These are phyloP conservation scores for Nannochloris sp. DNA, from an alignment of 139 green algal genomes.

Conservation along the genomic window DNA sequence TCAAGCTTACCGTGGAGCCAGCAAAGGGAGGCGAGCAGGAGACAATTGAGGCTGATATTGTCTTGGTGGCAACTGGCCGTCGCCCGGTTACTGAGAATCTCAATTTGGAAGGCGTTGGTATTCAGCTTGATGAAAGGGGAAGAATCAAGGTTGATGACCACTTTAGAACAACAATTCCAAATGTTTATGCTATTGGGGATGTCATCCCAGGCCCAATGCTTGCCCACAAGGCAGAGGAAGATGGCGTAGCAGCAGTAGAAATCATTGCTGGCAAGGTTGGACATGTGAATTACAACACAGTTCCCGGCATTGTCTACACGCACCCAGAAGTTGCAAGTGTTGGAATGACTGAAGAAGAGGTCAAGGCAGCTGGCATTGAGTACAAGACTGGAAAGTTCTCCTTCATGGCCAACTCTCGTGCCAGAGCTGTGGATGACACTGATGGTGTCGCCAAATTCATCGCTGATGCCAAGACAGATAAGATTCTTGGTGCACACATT, in stretches of 20 bases:
- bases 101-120: slow-evolving; percentile 77
- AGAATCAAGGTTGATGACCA: slow-evolving; percentile 69
- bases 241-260: slow-evolving; percentile 93
- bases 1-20: slow-evolving; percentile 56
- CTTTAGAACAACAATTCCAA: slow-evolving; percentile 53
- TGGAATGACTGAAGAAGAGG: slow-evolving; percentile 75
- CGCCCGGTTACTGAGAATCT: slow-evolving; percentile 63
- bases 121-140: slow-evolving; percentile 67
- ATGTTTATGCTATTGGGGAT: slow-evolving; percentile 90
- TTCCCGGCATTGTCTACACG: slow-evolving; percentile 98
- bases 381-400: slow-evolving; percentile 92
- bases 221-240: slow-evolving; percentile 99
- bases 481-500: slow-evolving; percentile 95
- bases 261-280: slow-evolving; percentile 80
- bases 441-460: slow-evolving; percentile 95
- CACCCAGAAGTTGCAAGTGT: slow-evolving; percentile 80
- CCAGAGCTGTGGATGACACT: slow-evolving; percentile 75
- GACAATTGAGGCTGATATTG: slow-evolving; percentile 73
- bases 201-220: slow-evolving; percentile 92
- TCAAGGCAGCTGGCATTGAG: slow-evolving; percentile 55
- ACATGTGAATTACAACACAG: slow-evolving; percentile 96
- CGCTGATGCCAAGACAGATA: slow-evolving; percentile 79
- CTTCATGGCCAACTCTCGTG: slow-evolving; percentile 95
- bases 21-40: slow-evolving; percentile 60
- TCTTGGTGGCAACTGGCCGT: slow-evolving; percentile 86